These are phyloP conservation scores for Dictyostelium intermedium DNA, from an alignment of 78 protist species.

Conservation along the genomic window DNA sequence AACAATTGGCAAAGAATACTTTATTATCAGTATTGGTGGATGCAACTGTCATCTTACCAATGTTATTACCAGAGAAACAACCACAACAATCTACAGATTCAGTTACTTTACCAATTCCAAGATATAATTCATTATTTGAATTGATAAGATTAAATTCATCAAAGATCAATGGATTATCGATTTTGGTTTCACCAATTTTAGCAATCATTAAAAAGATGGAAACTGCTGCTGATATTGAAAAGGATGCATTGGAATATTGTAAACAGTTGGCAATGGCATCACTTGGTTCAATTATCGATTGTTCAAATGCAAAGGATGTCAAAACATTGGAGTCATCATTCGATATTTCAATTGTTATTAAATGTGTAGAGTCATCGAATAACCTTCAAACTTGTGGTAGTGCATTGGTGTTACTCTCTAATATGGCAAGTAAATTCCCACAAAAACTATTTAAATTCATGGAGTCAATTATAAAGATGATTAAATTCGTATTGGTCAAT, in stretches of 20 bases:
- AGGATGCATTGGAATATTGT: conserved; percentile 20
- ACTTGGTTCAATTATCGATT: background rate
- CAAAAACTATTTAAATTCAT: conserved; percentile 6
- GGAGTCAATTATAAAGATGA: conserved; percentile 17
- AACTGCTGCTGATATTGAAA: background rate
- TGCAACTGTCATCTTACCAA: conserved; percentile 25
- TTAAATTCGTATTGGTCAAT: conserved; percentile 10
- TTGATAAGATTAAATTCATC: background rate
- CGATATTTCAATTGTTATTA: background rate
- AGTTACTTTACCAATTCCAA: conserved; percentile 16
- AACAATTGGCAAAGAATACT: background rate
- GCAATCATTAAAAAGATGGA: background rate
- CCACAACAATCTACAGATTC: background rate
- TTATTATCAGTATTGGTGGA: background rate
- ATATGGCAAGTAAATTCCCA: background rate
- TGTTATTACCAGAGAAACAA: background rate
- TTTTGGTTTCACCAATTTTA: background rate
- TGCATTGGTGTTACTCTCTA: background rate
- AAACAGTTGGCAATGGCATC: conserved; percentile 36
- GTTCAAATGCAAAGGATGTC: background rate
- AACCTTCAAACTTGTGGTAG: conserved; percentile 26
- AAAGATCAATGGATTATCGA: background rate
- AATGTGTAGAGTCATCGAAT: background rate
- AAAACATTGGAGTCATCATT: background rate
- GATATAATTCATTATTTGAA: conserved; percentile 30